Percentiles rank a stretch among this genome's conserved stretches.
Evolutionary conservation across 2,329 filamentous ascomycete genomes (phyloP).

Genomic region (Paecilomyces sp.): DNA sequence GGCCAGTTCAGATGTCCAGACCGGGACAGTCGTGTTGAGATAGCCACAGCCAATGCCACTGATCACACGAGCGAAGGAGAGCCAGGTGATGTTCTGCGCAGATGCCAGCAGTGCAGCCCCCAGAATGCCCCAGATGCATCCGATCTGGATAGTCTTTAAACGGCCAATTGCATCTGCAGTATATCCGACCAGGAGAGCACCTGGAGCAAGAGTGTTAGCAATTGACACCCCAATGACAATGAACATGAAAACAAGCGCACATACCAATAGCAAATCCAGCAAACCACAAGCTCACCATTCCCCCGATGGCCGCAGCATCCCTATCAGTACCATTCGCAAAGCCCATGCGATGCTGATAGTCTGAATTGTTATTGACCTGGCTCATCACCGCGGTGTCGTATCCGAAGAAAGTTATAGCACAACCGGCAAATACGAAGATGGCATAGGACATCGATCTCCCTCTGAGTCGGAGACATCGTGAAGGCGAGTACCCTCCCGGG

Average conservation of each 20-base stretch:
- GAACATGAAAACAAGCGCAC: not conserved
- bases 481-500: not conserved
- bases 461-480: not conserved
- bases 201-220: conserved; percentile 2
- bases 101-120: conserved; percentile 14
- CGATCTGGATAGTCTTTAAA: conserved; percentile 17
- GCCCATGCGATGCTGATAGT: conserved; percentile 16
- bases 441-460: not conserved
- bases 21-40: conserved; percentile 18
- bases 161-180: conserved; percentile 19
- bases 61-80: conserved; percentile 16
- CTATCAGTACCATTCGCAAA: conserved; percentile 9
- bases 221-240: not conserved
- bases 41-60: conserved; percentile 20
- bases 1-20: conserved; percentile 20
- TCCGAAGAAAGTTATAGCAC: conserved; percentile 15
- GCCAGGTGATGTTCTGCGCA: conserved; percentile 17
- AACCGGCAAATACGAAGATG: conserved; percentile 8
- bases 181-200: conserved; percentile 16
- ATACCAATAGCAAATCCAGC: conserved; percentile 15
- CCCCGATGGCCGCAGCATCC: conserved; percentile 17
- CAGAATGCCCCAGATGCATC: conserved; percentile 17
- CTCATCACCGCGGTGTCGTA: conserved; percentile 18
- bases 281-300: conserved; percentile 20
- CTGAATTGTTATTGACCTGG: conserved; percentile 18